Evolutionary conservation across 768 basidiomycete species (phyloP).

Genomic region (Lactarius evosmus): DNA sequence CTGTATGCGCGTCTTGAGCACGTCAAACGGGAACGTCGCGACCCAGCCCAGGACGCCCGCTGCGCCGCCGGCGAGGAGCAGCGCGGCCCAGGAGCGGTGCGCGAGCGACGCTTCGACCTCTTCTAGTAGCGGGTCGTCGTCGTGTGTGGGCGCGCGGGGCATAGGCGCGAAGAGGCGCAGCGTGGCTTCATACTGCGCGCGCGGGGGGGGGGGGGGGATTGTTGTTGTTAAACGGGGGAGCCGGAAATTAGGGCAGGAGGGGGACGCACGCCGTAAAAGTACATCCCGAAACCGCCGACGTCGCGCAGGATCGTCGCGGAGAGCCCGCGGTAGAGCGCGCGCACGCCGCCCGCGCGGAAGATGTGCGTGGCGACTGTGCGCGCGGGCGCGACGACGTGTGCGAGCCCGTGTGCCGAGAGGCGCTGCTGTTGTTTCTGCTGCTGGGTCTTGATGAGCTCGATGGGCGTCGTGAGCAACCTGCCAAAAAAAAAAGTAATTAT

Average conservation of each 20-base stretch:
- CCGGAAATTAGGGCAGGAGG: too few relatives aligned
- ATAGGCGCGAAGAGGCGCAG: constrained; percentile 45
- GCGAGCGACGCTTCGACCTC: constrained; percentile 43
- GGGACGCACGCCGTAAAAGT: constrained; percentile 47
- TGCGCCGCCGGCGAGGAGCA: constrained; percentile 70
- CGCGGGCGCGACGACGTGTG: constrained; percentile 30
- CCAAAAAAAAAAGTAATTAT: too few relatives aligned
- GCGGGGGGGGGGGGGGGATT: constrained; percentile 2
- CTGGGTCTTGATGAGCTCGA: constrained; percentile 85
- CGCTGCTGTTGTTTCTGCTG: constrained; percentile 55
- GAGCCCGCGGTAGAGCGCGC: constrained; percentile 75
- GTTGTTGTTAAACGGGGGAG: neutral
- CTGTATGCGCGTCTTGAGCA: constrained; percentile 88
- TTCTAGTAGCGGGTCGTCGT: constrained; percentile 39
- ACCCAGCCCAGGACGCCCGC: constrained; percentile 80
- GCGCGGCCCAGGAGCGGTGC: constrained; percentile 45
- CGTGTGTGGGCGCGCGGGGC: too few relatives aligned
- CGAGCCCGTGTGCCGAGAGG: neutral
- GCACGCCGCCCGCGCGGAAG: constrained; percentile 51
- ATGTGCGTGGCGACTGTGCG: constrained; percentile 56
- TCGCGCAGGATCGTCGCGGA: constrained; percentile 73
- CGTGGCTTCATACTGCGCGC: constrained; percentile 59
- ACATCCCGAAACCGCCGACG: constrained; percentile 71
- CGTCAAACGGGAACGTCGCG: constrained; percentile 83
- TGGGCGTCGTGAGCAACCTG: constrained; percentile 76